phyloP scores from a whole-genome alignment of 345 rosid genomes.

The Hibiscus trionum region DNA sequence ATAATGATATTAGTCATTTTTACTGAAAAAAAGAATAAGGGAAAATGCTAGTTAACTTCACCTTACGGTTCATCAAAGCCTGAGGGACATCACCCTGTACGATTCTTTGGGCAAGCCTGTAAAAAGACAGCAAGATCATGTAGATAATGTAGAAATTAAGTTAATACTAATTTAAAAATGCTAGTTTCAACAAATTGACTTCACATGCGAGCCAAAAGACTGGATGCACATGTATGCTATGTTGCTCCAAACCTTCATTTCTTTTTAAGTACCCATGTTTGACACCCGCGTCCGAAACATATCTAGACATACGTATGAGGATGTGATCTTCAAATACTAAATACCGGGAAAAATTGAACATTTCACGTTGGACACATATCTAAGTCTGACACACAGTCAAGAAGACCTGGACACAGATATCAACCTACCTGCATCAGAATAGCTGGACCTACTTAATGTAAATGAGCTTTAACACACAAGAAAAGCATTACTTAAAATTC shows the following conservation, averaged over 20 bases:
- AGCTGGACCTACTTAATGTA: background rate
- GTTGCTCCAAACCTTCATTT: background rate
- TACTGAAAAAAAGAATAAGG: background rate
- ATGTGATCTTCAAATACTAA: background rate
- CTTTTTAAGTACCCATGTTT: background rate
- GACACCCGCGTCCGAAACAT: background rate
- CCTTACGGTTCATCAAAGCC: conserved; percentile 97
- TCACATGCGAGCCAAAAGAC: conserved; percentile 2
- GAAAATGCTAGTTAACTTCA: conserved; percentile 16
- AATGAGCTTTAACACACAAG: background rate
- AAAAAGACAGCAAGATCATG: conserved; percentile 12
- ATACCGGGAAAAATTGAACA: background rate
- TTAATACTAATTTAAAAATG: background rate
- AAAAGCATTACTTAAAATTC: background rate
- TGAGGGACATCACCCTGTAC: conserved; percentile 99
- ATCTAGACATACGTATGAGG: background rate
- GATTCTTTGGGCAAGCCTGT: conserved; percentile 98
- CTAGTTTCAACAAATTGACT: background rate
- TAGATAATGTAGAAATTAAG: background rate
- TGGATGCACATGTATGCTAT: background rate
- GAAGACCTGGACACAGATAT: background rate
- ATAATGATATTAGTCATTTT: too few relatives aligned
- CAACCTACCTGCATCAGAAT: background rate
- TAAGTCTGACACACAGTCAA: background rate
- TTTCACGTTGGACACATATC: background rate